Conservation (phyloP, 2,329 filamentous ascomycete genomes). For the Colletotrichum magnum region DNA sequence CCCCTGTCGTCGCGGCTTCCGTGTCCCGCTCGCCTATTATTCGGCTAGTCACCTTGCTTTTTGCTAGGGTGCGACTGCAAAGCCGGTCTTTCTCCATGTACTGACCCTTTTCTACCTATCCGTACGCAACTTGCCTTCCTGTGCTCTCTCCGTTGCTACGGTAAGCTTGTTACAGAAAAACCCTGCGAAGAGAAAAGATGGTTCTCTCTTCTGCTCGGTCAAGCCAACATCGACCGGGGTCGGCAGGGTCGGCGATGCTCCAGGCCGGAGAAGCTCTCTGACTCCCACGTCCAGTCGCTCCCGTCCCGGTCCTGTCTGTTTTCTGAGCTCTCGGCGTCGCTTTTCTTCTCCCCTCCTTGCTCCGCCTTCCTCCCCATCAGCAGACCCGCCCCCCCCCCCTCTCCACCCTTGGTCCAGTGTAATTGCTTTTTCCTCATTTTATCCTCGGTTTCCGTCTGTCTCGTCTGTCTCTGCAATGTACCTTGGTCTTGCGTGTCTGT, state of each 20-base stretch:
- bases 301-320: too few relatives aligned
- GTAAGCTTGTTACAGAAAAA: too few relatives aligned
- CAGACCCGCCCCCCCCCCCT: background rate
- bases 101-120: background rate
- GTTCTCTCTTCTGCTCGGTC: too few relatives aligned
- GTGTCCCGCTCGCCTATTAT: conserved; percentile 33
- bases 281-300: too few relatives aligned
- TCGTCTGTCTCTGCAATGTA: background rate
- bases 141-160: too few relatives aligned
- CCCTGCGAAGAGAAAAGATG: too few relatives aligned
- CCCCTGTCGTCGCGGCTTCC: conserved; percentile 22
- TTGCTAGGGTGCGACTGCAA: conserved; percentile 14
- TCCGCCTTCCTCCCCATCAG: conserved; percentile 7
- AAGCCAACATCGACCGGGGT: too few relatives aligned
- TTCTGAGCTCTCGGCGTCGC: background rate
- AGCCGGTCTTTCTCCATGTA: background rate
- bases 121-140: too few relatives aligned
- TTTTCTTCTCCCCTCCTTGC: background rate
- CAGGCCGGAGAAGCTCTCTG: too few relatives aligned
- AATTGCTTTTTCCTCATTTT: conserved; percentile 23
- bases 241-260: too few relatives aligned
- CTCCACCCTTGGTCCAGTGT: background rate
- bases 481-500: background rate
- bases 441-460: conserved; percentile 21
- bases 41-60: conserved; percentile 27